Evolutionary conservation across 2,329 filamentous ascomycete genomes (phyloP), one percentile per base, ranked within the genome.

Genomic region (Thyridium curvatum): DNA sequence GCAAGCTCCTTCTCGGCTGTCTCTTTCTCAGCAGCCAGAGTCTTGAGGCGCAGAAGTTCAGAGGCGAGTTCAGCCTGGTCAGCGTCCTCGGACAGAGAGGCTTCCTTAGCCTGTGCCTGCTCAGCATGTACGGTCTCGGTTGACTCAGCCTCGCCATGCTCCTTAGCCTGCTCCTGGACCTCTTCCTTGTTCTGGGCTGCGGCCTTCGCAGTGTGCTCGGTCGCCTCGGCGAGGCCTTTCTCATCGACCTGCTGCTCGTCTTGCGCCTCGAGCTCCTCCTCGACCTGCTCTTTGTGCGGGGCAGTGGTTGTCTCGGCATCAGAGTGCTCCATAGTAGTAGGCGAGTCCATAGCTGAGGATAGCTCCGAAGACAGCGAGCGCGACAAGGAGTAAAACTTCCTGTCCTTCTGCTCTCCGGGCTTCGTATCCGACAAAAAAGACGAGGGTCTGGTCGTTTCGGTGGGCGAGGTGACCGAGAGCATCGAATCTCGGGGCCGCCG

Each of bases 341-440:
- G 78, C 56, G 84, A 86, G 55, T 85, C 85, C 75, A 84, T 79
- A 70, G 79, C 87, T 60, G 84, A 94, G 55, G 87, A 94, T 60
- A 95, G 77, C 67, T 97, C 93, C 66, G 88, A 93, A 49, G 88
- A 96, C 51, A 96, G 83, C 55, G 89, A 95, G 61, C 84, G 88
- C 68, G 88, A 90, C 55, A 86, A 90, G 63, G 85, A 86, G 56
- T 70, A 73, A 64, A 79, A 79, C 62, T 69, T 65, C 49, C 65
- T 69, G 68, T 81, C 75, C 66, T 82, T 89, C 59, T 77, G 67
- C 57, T 80, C 83, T 65, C 77, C 83, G 54, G 80, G 78, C 65
- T 79, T 81, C 53, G 73, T 70, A 56, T 89, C 82, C 46, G 81
- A 88, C 77, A 93, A 82, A 82, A 93, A 93, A 73, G 89, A 91